Evolutionary conservation across 441 rosid species (phyloP).

Genomic region (Gossypium davidsonii): DNA sequence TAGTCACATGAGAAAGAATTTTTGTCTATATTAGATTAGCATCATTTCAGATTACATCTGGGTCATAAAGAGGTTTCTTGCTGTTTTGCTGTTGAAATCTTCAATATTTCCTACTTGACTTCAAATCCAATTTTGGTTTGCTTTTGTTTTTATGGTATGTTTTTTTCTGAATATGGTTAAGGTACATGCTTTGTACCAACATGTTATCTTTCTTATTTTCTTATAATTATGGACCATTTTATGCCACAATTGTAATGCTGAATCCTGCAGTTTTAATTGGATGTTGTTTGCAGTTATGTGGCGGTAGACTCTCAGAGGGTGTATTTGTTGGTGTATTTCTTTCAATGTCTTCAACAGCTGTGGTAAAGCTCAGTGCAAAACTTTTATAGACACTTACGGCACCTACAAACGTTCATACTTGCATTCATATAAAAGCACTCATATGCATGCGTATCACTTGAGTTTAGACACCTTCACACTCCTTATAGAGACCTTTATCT

Average conservation of each 20-base stretch:
- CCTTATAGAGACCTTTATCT: not conserved
- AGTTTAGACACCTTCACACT: not conserved
- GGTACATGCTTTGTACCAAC: not conserved
- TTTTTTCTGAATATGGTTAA: not conserved
- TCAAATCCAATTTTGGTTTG: not conserved
- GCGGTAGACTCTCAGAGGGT: slow-evolving; percentile 89
- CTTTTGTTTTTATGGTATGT: not conserved
- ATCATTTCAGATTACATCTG: not conserved
- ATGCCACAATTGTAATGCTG: not conserved
- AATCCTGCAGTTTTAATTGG: slow-evolving; percentile 5
- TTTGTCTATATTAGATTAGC: not conserved
- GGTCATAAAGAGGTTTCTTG: slow-evolving; percentile 1
- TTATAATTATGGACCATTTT: not conserved
- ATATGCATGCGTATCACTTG: not conserved
- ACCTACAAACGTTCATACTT: not conserved
- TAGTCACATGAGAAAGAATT: not conserved
- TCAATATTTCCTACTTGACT: not conserved
- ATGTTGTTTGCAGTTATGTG: slow-evolving; percentile 66
- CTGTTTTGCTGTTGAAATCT: not conserved
- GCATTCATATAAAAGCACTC: not conserved
- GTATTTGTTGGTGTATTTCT: slow-evolving; percentile 83
- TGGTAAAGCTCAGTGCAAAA: slow-evolving; percentile 40
- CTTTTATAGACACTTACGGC: not conserved
- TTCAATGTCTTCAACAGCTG: slow-evolving; percentile 95
- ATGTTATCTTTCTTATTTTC: not conserved